Percentiles rank a stretch among this genome's conserved stretches.
These are phyloP conservation scores for Quillaja saponaria DNA, from an alignment of 306 rosid genomes.

Conservation along the genomic window DNA sequence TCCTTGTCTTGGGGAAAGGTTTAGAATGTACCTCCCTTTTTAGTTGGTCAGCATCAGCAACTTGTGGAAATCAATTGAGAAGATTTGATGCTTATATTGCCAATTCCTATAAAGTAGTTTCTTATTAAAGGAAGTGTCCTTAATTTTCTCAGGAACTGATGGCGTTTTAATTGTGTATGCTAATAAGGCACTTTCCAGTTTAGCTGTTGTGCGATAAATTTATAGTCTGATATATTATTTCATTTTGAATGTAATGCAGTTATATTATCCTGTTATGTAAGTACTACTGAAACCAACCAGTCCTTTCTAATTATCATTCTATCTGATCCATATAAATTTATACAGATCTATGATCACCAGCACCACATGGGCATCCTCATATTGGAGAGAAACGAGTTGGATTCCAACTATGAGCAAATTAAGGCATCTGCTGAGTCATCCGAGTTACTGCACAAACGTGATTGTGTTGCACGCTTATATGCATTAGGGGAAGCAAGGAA, in stretches of 20 bases:
- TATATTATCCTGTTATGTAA: constrained; percentile 4
- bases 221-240: neutral
- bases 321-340: constrained; percentile 26
- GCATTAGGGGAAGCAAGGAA: constrained; percentile 71
- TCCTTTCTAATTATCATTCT: constrained; percentile 6
- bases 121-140: neutral
- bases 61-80: constrained; percentile 5
- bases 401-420: constrained; percentile 60
- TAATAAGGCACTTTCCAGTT: neutral
- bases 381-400: constrained; percentile 74
- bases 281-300: constrained; percentile 6
- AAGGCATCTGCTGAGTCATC: constrained; percentile 63
- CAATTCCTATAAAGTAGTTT: constrained; percentile 11
- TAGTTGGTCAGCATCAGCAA: neutral
- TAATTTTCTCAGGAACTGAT: neutral
- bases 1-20: constrained; percentile 1
- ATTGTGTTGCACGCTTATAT: constrained; percentile 56
- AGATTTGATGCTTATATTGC: constrained; percentile 17
- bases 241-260: constrained; percentile 7
- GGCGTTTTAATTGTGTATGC: constrained; percentile 10
- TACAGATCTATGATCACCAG: constrained; percentile 81
- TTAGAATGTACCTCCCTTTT: neutral
- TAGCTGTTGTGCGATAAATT: too few species aligned
- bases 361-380: constrained; percentile 97
- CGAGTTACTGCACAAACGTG: constrained; percentile 62